Conservation (phyloP, 768 basidiomycete genomes). For the Lentinus brumalis region DNA sequence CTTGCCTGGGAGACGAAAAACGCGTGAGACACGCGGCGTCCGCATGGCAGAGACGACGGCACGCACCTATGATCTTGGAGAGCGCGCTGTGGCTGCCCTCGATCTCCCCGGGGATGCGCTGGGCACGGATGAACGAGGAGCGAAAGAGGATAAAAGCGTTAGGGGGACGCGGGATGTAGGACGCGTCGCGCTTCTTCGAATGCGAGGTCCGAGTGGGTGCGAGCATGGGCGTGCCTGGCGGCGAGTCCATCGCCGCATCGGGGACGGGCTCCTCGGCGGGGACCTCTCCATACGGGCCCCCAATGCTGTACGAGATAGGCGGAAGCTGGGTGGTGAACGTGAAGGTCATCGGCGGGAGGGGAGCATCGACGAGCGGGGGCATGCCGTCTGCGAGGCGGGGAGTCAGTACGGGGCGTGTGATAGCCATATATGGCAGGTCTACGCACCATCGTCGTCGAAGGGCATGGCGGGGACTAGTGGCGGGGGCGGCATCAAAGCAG, state of each 20-base stretch:
- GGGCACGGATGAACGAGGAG: conserved; percentile 72
- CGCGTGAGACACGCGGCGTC: conserved; percentile 19
- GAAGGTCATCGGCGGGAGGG: conserved; percentile 51
- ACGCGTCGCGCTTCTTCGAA: conserved; percentile 65
- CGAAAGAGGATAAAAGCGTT: conserved; percentile 88
- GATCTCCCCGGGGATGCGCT: conserved; percentile 73
- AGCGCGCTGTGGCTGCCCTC: conserved; percentile 80
- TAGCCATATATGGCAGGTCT: conserved; percentile 18
- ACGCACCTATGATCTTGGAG: conserved; percentile 79
- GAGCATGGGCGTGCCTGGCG: conserved; percentile 28
- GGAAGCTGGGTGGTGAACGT: conserved; percentile 67
- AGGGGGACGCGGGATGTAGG: conserved; percentile 80
- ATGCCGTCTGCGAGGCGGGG: conserved; percentile 33
- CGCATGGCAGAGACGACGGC: not conserved
- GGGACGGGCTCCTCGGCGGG: conserved; percentile 30
- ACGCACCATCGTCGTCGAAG: conserved; percentile 41
- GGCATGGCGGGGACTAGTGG: conserved; percentile 28
- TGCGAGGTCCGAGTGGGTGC: conserved; percentile 47
- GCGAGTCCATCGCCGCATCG: conserved; percentile 23
- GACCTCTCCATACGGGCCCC: conserved; percentile 34
- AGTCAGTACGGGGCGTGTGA: conserved; percentile 20
- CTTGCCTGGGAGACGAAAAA: conserved; percentile 47
- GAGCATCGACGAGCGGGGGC: conserved; percentile 51
- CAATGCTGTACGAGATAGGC: conserved; percentile 49
- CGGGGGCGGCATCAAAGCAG: conserved; percentile 19